Evolutionary conservation across 2,329 filamentous ascomycete species (phyloP).

Genomic region (Fonsecaea pedrosoi): DNA sequence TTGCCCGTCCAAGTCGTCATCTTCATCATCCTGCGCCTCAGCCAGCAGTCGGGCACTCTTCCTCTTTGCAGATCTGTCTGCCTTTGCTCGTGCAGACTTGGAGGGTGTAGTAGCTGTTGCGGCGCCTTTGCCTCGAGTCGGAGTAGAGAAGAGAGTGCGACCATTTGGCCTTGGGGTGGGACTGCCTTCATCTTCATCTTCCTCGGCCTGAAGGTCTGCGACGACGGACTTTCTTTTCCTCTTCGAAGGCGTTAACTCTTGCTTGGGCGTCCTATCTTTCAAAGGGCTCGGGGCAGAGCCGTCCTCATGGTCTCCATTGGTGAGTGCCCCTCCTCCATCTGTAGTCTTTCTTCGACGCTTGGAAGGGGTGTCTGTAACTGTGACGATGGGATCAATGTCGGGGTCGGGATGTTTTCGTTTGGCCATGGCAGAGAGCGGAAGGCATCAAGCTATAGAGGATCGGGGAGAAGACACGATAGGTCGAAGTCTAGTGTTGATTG

Average conservation of each 20-base stretch:
- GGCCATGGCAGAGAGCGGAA: constrained; percentile 7
- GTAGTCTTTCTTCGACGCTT: constrained; percentile 31
- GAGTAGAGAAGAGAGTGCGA: constrained; percentile 50
- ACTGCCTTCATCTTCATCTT: constrained; percentile 30
- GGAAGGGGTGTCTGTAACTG: constrained; percentile 27
- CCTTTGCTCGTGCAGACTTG: constrained; percentile 71
- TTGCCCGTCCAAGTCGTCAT: constrained; percentile 72
- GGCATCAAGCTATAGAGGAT: neutral
- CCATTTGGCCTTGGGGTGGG: constrained; percentile 42
- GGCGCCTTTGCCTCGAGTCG: constrained; percentile 46
- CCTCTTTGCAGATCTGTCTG: constrained; percentile 82
- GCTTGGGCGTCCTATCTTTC: constrained; percentile 49
- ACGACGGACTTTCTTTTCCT: constrained; percentile 26
- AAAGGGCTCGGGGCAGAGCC: constrained; percentile 19
- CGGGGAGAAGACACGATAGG: neutral
- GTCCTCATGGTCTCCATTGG: constrained; percentile 20
- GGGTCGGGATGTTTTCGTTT: constrained; percentile 33
- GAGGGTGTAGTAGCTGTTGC: constrained; percentile 61
- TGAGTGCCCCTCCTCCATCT: neutral
- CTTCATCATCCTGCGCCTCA: constrained; percentile 63
- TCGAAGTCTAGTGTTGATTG: neutral
- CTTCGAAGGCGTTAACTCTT: constrained; percentile 41
- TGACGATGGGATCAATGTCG: constrained; percentile 14
- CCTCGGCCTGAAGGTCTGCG: constrained; percentile 23
- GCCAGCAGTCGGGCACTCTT: constrained; percentile 83